Evolutionary conservation across 345 rosid genomes (phyloP).

Genomic region (Linum usitatissimum): DNA sequence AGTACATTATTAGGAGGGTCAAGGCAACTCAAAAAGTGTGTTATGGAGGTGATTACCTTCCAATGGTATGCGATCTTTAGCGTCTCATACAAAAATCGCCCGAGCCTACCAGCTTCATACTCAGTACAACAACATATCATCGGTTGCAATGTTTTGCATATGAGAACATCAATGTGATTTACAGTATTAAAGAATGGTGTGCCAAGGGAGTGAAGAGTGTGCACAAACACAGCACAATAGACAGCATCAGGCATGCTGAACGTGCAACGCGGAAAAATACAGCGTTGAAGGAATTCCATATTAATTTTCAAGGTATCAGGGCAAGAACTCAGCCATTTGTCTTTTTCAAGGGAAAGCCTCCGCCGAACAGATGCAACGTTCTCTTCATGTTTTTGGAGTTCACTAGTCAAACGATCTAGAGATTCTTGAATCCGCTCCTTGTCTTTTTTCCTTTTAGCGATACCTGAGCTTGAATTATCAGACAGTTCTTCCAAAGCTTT

Average conservation of each 20-base stretch:
- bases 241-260: constrained; percentile 99
- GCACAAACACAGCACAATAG: constrained; percentile 97
- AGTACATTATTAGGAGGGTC: background rate
- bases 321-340: constrained; percentile 94
- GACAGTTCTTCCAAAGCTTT: constrained; percentile 88
- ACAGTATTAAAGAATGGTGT: constrained; percentile 98
- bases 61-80: constrained; percentile 89
- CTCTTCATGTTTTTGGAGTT: constrained; percentile 83
- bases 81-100: constrained; percentile 87
- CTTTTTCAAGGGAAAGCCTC: constrained; percentile 89
- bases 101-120: constrained; percentile 94
- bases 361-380: constrained; percentile 85
- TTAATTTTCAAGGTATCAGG: constrained; percentile 97
- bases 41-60: constrained; percentile 47
- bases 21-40: background rate
- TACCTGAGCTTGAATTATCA: constrained; percentile 93
- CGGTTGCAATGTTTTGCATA: constrained; percentile 95
- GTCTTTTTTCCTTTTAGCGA: constrained; percentile 92
- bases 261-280: constrained; percentile 97
- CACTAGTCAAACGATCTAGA: constrained; percentile 77
- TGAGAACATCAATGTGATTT: constrained; percentile 93
- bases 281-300: constrained; percentile 98
- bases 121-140: constrained; percentile 99
- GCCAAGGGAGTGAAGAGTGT: constrained; percentile 92
- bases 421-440: constrained; percentile 99